phyloP scores from a whole-genome alignment of 208 protist species.

The Wallacemonas sp. region DNA sequence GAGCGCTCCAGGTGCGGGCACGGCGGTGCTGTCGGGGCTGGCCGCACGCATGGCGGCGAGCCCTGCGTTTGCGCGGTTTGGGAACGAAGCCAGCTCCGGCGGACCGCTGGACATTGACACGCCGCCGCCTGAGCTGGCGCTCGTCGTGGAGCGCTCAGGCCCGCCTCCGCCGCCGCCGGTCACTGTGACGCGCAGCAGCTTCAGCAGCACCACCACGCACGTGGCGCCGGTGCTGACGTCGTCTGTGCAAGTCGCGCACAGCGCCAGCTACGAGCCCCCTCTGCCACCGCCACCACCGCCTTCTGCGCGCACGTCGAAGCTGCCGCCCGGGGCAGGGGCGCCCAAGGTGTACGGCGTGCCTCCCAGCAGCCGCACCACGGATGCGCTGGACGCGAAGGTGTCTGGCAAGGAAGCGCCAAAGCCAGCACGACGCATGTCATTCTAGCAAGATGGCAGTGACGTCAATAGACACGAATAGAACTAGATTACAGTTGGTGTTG shows the following conservation, averaged over 20 bases:
- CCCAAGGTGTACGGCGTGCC: conserved; percentile 19
- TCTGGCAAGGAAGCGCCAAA: not conserved
- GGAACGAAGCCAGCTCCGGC: not conserved
- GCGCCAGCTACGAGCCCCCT: conserved; percentile 48
- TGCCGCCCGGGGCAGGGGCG: not conserved
- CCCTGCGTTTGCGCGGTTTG: not conserved
- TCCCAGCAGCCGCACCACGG: conserved; percentile 5
- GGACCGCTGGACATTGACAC: conserved; percentile 13
- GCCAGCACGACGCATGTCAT: conserved; percentile 8
- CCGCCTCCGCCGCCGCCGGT: conserved; percentile 7
- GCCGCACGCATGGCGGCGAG: conserved; percentile 1
- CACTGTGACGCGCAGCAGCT: not conserved
- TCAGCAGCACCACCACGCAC: conserved; percentile 4
- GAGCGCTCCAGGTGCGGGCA: not conserved
- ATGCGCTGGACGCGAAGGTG: conserved; percentile 1
- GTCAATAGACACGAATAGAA: conserved; percentile 1
- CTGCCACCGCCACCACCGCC: conserved; percentile 42
- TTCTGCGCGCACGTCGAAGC: conserved; percentile 18
- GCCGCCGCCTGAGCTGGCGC: conserved; percentile 12
- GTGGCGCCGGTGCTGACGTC: conserved; percentile 12
- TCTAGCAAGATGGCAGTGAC: conserved; percentile 8
- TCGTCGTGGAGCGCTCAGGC: not conserved
- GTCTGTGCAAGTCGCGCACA: conserved; percentile 26
- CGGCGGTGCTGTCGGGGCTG: not conserved
- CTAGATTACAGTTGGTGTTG: too few relatives aligned